These are phyloP conservation scores for Pythium utonaiense DNA, from an alignment of 352 stramenopile genomes.

Conservation along the genomic window DNA sequence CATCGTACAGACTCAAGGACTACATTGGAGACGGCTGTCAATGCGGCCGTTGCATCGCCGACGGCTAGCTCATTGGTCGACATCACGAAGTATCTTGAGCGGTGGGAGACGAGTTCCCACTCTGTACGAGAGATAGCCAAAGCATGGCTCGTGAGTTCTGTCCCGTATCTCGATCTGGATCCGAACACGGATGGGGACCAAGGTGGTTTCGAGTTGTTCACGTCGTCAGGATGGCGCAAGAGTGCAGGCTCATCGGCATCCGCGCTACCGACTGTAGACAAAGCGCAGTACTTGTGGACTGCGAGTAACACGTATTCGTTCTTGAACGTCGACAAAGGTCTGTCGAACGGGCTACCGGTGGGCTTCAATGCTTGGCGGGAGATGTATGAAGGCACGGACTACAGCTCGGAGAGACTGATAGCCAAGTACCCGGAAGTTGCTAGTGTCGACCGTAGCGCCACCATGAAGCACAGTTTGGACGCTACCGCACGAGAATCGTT, in stretches of 20 bases:
- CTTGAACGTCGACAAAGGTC: slow-evolving; percentile 14
- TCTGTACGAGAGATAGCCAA: slow-evolving; percentile 27
- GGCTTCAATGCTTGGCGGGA: slow-evolving; percentile 60
- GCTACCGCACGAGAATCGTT: slow-evolving; percentile 24
- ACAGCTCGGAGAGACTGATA: slow-evolving; percentile 43
- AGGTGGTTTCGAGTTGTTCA: slow-evolving; percentile 51
- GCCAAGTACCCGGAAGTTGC: slow-evolving; percentile 34
- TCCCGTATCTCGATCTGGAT: slow-evolving; percentile 44
- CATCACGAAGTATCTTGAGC: slow-evolving; percentile 32
- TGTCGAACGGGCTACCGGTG: slow-evolving; percentile 28
- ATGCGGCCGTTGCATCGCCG: background rate
- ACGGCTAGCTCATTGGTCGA: background rate
- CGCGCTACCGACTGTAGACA: slow-evolving; percentile 30
- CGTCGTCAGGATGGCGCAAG: slow-evolving; percentile 27
- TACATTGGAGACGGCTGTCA: slow-evolving; percentile 15
- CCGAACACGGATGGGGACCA: slow-evolving; percentile 28
- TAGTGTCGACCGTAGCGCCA: slow-evolving; percentile 11
- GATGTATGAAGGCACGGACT: slow-evolving; percentile 52
- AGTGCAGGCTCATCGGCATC: slow-evolving; percentile 3
- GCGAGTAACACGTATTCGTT: slow-evolving; percentile 42
- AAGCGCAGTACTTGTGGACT: slow-evolving; percentile 45
- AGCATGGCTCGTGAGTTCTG: slow-evolving; percentile 36
- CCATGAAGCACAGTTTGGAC: slow-evolving; percentile 24
- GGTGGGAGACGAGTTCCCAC: slow-evolving; percentile 46
- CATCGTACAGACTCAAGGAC: slow-evolving; percentile 18